Evolutionary conservation across 306 rosid genomes (phyloP).

Genomic region (Argentina anserina): DNA sequence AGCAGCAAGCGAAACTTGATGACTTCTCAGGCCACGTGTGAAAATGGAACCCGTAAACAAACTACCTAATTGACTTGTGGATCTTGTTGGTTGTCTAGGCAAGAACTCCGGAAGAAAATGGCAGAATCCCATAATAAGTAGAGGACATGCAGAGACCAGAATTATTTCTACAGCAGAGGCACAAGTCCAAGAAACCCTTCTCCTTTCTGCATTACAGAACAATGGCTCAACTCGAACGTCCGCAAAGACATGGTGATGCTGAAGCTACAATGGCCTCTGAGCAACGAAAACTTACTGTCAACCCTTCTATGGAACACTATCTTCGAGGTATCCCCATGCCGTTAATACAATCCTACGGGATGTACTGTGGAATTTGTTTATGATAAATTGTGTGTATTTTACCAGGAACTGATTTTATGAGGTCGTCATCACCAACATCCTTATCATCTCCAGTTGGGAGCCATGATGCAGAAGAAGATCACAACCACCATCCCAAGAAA

Average conservation of each 20-base stretch:
- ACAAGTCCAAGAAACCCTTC: conserved; percentile 11
- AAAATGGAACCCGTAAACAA: conserved; percentile 31
- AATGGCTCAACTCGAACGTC: conserved; percentile 70
- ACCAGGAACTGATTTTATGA: conserved; percentile 44
- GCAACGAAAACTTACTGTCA: conserved; percentile 2
- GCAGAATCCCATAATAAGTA: conserved; percentile 16
- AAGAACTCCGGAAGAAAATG: conserved; percentile 37
- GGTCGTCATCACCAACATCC: conserved; percentile 27
- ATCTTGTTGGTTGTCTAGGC: conserved; percentile 33
- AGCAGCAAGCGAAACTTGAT: conserved; percentile 15
- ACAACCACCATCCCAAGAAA: conserved; percentile 65
- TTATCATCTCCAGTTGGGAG: conserved; percentile 31
- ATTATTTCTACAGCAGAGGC: conserved; percentile 14
- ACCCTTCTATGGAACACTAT: conserved; percentile 57
- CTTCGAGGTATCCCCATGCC: conserved; percentile 53
- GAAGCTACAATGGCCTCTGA: conserved; percentile 14
- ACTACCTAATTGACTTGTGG: conserved; percentile 24
- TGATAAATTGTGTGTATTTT: background rate
- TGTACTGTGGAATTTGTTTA: background rate
- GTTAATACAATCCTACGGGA: background rate
- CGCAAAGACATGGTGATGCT: conserved; percentile 30
- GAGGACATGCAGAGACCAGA: conserved; percentile 20
- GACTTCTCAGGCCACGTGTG: conserved; percentile 34
- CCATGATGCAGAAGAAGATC: conserved; percentile 57
- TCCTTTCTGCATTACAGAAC: conserved; percentile 6